Base-by-base conservation (phyloP, 805 yeast species). In the Sungouiozyma ichnusensis region DNA sequence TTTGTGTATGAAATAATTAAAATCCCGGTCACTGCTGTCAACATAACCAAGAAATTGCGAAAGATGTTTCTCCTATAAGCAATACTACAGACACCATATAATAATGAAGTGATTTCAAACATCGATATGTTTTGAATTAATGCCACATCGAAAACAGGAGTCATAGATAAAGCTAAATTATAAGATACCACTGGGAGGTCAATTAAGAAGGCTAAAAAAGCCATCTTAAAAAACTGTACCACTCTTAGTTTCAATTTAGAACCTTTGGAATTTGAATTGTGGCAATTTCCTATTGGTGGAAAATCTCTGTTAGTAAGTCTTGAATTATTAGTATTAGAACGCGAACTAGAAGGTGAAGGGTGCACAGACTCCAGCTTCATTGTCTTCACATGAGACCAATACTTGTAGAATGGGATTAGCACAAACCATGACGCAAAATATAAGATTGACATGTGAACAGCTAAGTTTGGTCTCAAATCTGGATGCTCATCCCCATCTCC, bases 61-160 rank as follows among this genome's bases (percentile, higher is more conserved):
- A 55, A 48, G 9, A 58, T 49, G 35, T 51, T 45, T 39, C 51
- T 49, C 29, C 57, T 53, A 33, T 47, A 51, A 2, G 58, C 44
- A 33, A 59, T 39, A 16, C 54, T 55, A 43, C 57, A 49, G 27
- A 60, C 59, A 35, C 62, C 63, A 37, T 57, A 54, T 32, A 62
- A 44, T 38, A 62, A 38, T 11, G 63, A 51, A 4, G 54, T 50
- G 13, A 62, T 62, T 47, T 62, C 66, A 40, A 60, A 62, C 24
- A 53, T 46, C 4, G 64, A 52, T 8, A 54, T 51, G 42, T 56
- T 54, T 46, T 59, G 61, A 29, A 59, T 58, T 14, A 59, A 49
- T 14, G 61, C 50, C 3, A 59, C 53, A 43, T 59, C 64, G 35
- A 59, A 56, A 9, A 58, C 60, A 2, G 64, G 63, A 2, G 61